These are phyloP conservation scores for Pythium myriotylum DNA, from an alignment of 352 stramenopile species.

Conservation along the genomic window DNA sequence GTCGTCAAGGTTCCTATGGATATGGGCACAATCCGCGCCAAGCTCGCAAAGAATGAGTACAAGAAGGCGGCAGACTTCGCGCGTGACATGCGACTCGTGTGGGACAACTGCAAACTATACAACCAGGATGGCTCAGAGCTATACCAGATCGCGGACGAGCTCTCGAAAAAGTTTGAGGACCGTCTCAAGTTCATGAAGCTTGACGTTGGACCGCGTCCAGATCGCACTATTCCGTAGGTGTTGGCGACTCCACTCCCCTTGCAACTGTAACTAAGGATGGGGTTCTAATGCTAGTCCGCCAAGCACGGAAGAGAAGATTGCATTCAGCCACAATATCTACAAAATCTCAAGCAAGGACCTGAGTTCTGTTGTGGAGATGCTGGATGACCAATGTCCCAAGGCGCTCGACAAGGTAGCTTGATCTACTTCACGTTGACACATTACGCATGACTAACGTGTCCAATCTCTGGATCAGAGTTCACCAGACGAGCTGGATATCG, in stretches of 20 bases:
- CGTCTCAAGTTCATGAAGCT: conserved; percentile 83
- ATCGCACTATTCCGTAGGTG: conserved; percentile 73
- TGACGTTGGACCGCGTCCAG: conserved; percentile 66
- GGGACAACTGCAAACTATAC: conserved; percentile 88
- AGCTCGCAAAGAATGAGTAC: conserved; percentile 83
- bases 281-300: conserved; percentile 46
- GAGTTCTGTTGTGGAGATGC: conserved; percentile 69
- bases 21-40: conserved; percentile 84
- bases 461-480: conserved; percentile 45
- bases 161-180: conserved; percentile 90
- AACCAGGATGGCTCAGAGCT: conserved; percentile 90
- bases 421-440: no score
- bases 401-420: conserved; percentile 85
- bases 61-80: conserved; percentile 85
- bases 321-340: conserved; percentile 91
- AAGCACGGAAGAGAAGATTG: conserved; percentile 79
- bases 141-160: conserved; percentile 80
- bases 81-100: conserved; percentile 83
- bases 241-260: no score
- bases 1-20: conserved; percentile 93
- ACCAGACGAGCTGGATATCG: conserved; percentile 87
- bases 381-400: conserved; percentile 87
- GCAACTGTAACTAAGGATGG: background rate
- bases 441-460: no score
- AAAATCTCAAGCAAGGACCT: conserved; percentile 80